Base-by-base conservation (phyloP, 495 filamentous ascomycete species). In the Venustampulla echinocandica region DNA sequence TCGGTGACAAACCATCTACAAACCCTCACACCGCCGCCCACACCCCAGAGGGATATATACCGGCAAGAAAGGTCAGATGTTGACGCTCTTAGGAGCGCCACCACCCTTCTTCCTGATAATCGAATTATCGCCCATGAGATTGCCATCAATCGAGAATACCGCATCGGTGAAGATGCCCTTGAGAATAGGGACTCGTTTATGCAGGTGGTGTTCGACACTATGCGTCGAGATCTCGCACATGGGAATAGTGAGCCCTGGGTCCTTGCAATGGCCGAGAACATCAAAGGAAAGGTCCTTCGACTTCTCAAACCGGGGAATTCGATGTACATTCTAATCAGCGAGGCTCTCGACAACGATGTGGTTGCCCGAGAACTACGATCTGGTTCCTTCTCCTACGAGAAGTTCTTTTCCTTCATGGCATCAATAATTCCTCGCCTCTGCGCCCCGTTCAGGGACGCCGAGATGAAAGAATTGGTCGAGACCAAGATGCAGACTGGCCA, bases 341-440 rank as follows among this genome's bases (percentile, higher is more conserved):
- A 95, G 50, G 78, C 83, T 6, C 75, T 97, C 14, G 93, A 97
- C 54, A 80, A 80, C 2, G 78, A 85, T 13, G 67, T 87, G 37
- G 81, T 95, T 30, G 68, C 75, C 28, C 77, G 74, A 30, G 87
- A 96, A 56, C 87, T 88, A 52, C 70, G 73, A 22, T 78, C 76
- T 37, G 90, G 92, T 11, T 76, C 78, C 37, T 98, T 97, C 61
- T 95, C 93, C 0, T 95, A 96, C 60, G 83, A 90, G 53, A 81
- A 77, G 15, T 95, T 98, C 67, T 97, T 97, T 67, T 70, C 79
- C 2, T 90, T 90, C 51, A 94, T 97, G 78, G 80, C 81, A 23
- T 75, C 73, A 27, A 80, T 98, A 30, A 71, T 98, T n/a, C 93
- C 93, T 13, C 85, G 85, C 55, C 83, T 98, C 15, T 98, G 92